These are phyloP conservation scores for Pelagomonas calceolata DNA, from an alignment of 108 stramenopile genomes.

Conservation along the genomic window DNA sequence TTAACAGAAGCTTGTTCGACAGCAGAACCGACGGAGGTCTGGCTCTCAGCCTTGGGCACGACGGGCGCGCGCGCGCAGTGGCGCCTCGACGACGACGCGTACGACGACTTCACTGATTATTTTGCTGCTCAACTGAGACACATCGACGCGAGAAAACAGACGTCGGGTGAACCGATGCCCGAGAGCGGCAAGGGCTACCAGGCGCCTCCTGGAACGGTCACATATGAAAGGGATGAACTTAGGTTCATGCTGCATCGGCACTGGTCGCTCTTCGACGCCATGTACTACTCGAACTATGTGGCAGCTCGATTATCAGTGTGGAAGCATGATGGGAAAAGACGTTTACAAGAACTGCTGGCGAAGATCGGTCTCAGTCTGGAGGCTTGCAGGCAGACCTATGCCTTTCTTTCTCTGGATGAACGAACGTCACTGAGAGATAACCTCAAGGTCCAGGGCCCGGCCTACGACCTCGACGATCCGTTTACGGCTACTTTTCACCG, in stretches of 20 bases:
- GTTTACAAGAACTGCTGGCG: conserved; percentile 35
- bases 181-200: no score
- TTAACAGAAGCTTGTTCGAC: background rate
- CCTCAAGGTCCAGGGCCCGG: conserved; percentile 28
- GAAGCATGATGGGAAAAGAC: conserved; percentile 27
- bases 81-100: conserved; percentile 12
- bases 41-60: conserved; percentile 40
- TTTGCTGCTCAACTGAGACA: background rate
- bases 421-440: conserved; percentile 14
- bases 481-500: conserved; percentile 22
- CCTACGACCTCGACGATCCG: conserved; percentile 28
- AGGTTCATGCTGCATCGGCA: conserved; percentile 44
- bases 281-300: conserved; percentile 23
- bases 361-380: conserved; percentile 40
- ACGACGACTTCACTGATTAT: background rate
- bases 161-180: no score
- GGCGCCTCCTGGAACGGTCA: background rate
- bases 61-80: conserved; percentile 30
- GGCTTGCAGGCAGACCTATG: conserved; percentile 35
- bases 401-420: conserved; percentile 23
- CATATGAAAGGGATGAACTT: conserved; percentile 11
- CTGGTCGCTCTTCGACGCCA: conserved; percentile 38
- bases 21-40: conserved; percentile 25
- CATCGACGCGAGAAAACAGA: background rate
- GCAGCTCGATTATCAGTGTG: conserved; percentile 36